Conservation (phyloP, 345 rosid genomes). For the Turritis glabra region DNA sequence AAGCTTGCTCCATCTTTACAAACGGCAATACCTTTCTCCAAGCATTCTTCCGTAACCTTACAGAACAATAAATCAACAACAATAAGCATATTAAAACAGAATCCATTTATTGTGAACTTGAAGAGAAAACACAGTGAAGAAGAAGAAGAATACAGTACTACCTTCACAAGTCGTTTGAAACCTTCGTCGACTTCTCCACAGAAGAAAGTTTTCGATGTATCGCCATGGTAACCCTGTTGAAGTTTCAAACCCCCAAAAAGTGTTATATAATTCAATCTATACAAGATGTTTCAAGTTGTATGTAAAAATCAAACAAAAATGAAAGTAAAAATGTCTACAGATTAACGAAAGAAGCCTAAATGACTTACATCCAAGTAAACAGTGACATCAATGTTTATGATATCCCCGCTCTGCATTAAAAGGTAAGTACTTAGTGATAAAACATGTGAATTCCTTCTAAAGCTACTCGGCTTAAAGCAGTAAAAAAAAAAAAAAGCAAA, state of each 20-base stretch:
- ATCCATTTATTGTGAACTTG: neutral
- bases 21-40: slow-evolving; percentile 85
- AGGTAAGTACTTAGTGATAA: slow-evolving; percentile 19
- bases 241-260: neutral
- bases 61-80: slow-evolving; percentile 17
- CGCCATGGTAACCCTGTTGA: slow-evolving; percentile 90
- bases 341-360: neutral
- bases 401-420: slow-evolving; percentile 79
- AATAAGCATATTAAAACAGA: neutral
- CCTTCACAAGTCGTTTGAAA: slow-evolving; percentile 70
- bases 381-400: slow-evolving; percentile 89
- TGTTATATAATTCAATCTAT: neutral
- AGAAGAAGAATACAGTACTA: slow-evolving; percentile 30
- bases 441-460: neutral
- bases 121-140: neutral
- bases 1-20: slow-evolving; percentile 94
- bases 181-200: slow-evolving; percentile 68
- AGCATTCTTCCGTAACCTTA: slow-evolving; percentile 88
- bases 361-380: slow-evolving; percentile 82
- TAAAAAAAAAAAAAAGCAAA: slow-evolving; percentile 8
- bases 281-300: neutral
- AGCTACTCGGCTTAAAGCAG: slow-evolving; percentile 2
- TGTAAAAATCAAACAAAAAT: slow-evolving; percentile 7
- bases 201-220: slow-evolving; percentile 86
- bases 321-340: slow-evolving; percentile 27